Evolutionary conservation across 768 basidiomycete genomes (phyloP).

Genomic region (Pleurotus cornucopiae): DNA sequence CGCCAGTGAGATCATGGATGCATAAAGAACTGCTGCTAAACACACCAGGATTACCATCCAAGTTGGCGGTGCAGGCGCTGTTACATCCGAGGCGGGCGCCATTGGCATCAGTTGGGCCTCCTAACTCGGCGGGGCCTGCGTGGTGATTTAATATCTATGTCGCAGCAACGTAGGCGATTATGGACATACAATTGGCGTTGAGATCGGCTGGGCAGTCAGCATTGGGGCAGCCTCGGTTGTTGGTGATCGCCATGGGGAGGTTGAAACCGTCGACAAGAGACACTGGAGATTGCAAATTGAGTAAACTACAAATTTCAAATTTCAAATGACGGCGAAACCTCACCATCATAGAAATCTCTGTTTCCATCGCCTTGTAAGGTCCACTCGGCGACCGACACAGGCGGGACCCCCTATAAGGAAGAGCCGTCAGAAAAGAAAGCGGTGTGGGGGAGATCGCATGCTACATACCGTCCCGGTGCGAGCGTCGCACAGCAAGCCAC

Average conservation of each 20-base stretch:
- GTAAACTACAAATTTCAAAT: no score
- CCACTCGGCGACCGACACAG: constrained; percentile 66
- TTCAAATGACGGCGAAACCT: constrained; percentile 6
- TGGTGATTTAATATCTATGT: not conserved
- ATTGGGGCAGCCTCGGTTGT: constrained; percentile 47
- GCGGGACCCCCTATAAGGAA: constrained; percentile 46
- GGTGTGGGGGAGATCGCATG: not conserved
- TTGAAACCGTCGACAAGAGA: constrained; percentile 67
- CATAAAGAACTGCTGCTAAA: not conserved
- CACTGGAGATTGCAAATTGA: constrained; percentile 26
- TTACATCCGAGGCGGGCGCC: constrained; percentile 50
- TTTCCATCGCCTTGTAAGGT: constrained; percentile 43
- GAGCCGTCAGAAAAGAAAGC: not conserved
- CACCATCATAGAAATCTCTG: constrained; percentile 60
- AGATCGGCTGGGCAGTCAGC: constrained; percentile 62
- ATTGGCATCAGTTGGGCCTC: constrained; percentile 41
- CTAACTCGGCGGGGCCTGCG: constrained; percentile 29
- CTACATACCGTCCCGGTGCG: constrained; percentile 42
- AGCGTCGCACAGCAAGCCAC: constrained; percentile 56
- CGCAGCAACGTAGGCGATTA: not conserved
- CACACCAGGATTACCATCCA: constrained; percentile 24
- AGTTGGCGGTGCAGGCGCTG: constrained; percentile 41
- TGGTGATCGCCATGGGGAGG: constrained; percentile 54
- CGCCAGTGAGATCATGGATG: no score
- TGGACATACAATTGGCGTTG: constrained; percentile 42